These are phyloP conservation scores for Fusarium secorum DNA, from an alignment of 2,329 filamentous ascomycete genomes.

Conservation along the genomic window DNA sequence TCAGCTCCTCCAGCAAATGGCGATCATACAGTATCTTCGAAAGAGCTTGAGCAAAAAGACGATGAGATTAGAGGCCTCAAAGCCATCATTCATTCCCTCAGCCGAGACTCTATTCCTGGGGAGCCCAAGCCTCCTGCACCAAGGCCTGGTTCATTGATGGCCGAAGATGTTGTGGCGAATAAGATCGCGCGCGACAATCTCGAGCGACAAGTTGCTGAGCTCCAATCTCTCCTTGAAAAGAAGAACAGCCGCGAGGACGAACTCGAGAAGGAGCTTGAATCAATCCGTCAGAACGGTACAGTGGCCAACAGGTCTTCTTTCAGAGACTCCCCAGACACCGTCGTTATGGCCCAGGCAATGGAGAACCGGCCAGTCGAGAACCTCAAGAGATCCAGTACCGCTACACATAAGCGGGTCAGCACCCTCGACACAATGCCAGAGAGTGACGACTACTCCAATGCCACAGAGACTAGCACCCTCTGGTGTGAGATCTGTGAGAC, in stretches of 20 bases:
- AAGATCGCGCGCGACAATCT: slow-evolving; percentile 66
- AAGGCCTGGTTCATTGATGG: slow-evolving; percentile 48
- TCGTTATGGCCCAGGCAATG: slow-evolving; percentile 63
- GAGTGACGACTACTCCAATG: slow-evolving; percentile 73
- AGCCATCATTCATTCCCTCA: slow-evolving; percentile 96
- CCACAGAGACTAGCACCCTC: slow-evolving; percentile 75
- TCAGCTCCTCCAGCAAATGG: slow-evolving; percentile 39
- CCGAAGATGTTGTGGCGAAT: slow-evolving; percentile 43
- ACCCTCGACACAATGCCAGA: slow-evolving; percentile 75
- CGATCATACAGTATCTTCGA: slow-evolving; percentile 61
- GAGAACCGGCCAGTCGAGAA: slow-evolving; percentile 56
- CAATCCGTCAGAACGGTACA: slow-evolving; percentile 60
- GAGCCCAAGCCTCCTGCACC: slow-evolving; percentile 45
- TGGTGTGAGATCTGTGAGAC: slow-evolving; percentile 98
- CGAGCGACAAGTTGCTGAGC: slow-evolving; percentile 81
- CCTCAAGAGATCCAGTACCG: slow-evolving; percentile 60
- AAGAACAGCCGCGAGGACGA: slow-evolving; percentile 83
- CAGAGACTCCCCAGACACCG: slow-evolving; percentile 72
- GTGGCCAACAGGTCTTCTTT: slow-evolving; percentile 61
- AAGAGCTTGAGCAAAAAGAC: slow-evolving; percentile 91
- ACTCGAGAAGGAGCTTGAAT: slow-evolving; percentile 81
- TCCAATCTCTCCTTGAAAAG: slow-evolving; percentile 75
- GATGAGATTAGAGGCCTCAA: slow-evolving; percentile 97
- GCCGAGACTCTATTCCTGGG: slow-evolving; percentile 71
- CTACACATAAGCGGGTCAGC: slow-evolving; percentile 58